Conservation (phyloP, 805 yeast genomes). For the Teunomyces panamensis region DNA sequence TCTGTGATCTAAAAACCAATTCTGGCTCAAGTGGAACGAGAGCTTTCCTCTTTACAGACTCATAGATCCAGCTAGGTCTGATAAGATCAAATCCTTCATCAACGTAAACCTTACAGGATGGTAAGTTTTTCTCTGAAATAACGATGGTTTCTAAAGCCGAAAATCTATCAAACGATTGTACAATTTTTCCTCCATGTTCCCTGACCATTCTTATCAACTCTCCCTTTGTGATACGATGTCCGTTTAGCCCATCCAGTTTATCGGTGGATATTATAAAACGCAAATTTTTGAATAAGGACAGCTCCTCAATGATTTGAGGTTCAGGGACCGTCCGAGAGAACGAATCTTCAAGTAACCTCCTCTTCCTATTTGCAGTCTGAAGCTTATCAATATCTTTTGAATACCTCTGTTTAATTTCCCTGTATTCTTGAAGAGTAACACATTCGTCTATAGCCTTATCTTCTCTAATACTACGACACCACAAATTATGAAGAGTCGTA, state of each 20-base stretch:
- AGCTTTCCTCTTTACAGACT: conserved; percentile 46
- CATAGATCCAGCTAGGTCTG: conserved; percentile 69
- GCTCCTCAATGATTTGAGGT: conserved; percentile 10
- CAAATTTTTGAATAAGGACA: conserved; percentile 42
- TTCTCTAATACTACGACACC: conserved; percentile 61
- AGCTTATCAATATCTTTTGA: conserved; percentile 21
- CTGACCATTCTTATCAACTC: conserved; percentile 39
- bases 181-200: conserved; percentile 50
- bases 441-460: conserved; percentile 65
- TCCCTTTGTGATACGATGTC: conserved; percentile 26
- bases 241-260: conserved; percentile 21
- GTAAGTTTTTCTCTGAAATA: conserved; percentile 26
- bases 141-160: conserved; percentile 14
- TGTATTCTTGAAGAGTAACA: conserved; percentile 54
- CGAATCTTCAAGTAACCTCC: conserved; percentile 16
- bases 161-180: conserved; percentile 14
- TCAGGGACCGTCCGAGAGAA: conserved; percentile 9
- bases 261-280: conserved; percentile 57
- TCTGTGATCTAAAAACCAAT: conserved; percentile 49
- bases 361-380: conserved; percentile 27
- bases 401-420: conserved; percentile 30
- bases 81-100: conserved; percentile 56
- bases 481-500: conserved; percentile 72
- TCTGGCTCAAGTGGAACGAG: conserved; percentile 58
- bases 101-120: conserved; percentile 23